Evolutionary conservation across 129 eudicot genomes (phyloP).

Genomic region (Solidago caesia): DNA sequence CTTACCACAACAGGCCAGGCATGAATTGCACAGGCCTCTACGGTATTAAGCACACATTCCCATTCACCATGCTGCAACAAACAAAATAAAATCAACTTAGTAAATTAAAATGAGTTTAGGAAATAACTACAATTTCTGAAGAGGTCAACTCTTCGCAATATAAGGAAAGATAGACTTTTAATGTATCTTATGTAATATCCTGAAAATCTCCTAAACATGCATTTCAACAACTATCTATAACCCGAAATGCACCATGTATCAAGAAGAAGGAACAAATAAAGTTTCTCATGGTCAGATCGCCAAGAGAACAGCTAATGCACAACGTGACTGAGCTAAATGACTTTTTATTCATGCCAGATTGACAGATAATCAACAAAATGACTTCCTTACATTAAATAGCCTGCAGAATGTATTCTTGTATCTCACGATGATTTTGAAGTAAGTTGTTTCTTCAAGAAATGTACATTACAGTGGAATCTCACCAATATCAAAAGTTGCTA

Average conservation of each 20-base stretch:
- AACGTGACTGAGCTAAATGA: no score
- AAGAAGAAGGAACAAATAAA: no score
- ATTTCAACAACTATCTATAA: neutral
- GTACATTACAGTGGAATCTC: no score
- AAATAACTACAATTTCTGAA: neutral
- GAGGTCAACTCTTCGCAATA: neutral
- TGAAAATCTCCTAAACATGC: constrained; percentile 1
- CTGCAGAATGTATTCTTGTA: no score
- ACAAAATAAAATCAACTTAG: constrained; percentile 8
- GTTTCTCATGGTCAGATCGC: neutral
- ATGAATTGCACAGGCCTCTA: constrained; percentile 88
- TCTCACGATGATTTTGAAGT: no score
- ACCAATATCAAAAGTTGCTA: neutral
- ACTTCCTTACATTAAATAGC: no score
- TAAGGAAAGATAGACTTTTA: neutral
- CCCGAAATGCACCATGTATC: no score
- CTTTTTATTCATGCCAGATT: no score
- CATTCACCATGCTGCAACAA: constrained; percentile 77
- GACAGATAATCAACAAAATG: no score
- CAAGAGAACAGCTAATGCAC: neutral
- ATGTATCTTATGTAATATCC: neutral
- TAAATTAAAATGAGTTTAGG: neutral
- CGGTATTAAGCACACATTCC: constrained; percentile 80
- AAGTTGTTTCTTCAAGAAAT: no score
- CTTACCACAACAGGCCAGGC: constrained; percentile 86